These are phyloP conservation scores for Colletotrichum sp. DNA, from an alignment of 2,329 filamentous ascomycete species.

Conservation along the genomic window DNA sequence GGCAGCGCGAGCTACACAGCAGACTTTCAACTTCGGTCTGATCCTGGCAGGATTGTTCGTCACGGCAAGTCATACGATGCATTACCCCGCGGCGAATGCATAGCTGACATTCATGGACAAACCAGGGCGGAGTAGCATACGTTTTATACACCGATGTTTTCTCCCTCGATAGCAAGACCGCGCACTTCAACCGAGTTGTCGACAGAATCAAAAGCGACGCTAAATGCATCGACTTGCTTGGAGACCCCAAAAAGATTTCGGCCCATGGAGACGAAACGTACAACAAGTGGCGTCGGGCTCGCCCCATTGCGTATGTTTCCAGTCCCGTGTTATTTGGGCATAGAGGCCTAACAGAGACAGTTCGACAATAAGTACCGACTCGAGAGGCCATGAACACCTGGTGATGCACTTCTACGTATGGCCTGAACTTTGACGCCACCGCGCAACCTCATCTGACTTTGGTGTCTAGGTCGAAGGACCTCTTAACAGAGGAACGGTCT, in stretches of 20 bases:
- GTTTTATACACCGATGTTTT: constrained; percentile 85
- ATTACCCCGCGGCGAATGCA: neutral
- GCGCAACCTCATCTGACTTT: neutral
- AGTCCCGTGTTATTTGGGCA: neutral
- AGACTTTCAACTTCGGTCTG: constrained; percentile 85
- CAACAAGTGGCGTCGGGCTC: constrained; percentile 78
- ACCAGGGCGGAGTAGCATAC: constrained; percentile 76
- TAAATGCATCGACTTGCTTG: constrained; percentile 75
- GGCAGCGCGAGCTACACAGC: constrained; percentile 83
- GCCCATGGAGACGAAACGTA: constrained; percentile 82
- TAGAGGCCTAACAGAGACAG: constrained; percentile 44
- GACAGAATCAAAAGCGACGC: constrained; percentile 76
- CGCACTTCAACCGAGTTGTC: constrained; percentile 87
- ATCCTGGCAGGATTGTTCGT: constrained; percentile 76
- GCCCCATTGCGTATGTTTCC: constrained; percentile 60
- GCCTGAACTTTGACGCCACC: neutral
- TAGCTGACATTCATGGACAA: neutral
- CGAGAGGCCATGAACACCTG: constrained; percentile 78
- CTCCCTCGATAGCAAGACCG: constrained; percentile 82
- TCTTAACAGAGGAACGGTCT: constrained; percentile 72
- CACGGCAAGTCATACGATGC: constrained; percentile 61
- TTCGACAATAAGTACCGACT: constrained; percentile 72
- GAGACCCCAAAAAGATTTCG: constrained; percentile 74
- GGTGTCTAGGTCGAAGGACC: constrained; percentile 73
- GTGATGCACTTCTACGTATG: constrained; percentile 83